These are phyloP conservation scores for Papiliotrema terrestris DNA, from an alignment of 1,284 basidiomycete genomes.

Conservation along the genomic window DNA sequence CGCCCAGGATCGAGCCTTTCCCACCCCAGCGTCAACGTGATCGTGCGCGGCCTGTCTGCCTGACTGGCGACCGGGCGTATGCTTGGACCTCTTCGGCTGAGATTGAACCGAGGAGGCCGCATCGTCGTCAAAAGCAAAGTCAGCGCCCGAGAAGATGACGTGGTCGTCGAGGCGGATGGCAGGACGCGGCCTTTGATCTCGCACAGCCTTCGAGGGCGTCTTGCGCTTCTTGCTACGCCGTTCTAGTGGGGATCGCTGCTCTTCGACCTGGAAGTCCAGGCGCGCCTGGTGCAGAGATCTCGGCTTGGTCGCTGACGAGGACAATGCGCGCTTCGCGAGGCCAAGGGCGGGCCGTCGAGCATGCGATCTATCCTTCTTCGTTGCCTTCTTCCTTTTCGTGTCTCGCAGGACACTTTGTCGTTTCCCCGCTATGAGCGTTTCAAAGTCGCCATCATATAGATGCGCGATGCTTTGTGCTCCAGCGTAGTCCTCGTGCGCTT, in stretches of 20 bases:
- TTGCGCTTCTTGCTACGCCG: neutral
- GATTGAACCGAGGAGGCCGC: neutral
- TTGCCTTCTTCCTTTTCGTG: neutral
- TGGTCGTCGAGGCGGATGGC: constrained; percentile 41
- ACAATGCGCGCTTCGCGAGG: constrained; percentile 10
- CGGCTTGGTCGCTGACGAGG: neutral
- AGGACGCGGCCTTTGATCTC: constrained; percentile 13
- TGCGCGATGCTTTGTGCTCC: constrained; percentile 27
- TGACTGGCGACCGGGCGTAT: neutral
- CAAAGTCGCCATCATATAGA: constrained; percentile 42
- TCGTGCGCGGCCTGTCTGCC: neutral
- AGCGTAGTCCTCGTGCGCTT: constrained; percentile 35
- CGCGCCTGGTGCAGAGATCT: constrained; percentile 22
- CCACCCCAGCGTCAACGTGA: constrained; percentile 34
- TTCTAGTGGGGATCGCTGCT: constrained; percentile 6
- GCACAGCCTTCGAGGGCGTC: neutral
- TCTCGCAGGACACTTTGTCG: neutral
- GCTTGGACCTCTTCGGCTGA: neutral
- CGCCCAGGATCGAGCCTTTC: constrained; percentile 46
- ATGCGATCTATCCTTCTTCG: neutral
- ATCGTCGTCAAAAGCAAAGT: constrained; percentile 38
- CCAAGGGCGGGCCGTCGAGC: constrained; percentile 9
- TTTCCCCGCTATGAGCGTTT: constrained; percentile 26
- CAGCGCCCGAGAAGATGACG: constrained; percentile 38
- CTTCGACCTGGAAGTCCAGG: constrained; percentile 30